Evolutionary conservation across 345 rosid genomes (phyloP), one percentile per base, ranked within the genome.

Genomic region (Hibiscus trionum): DNA sequence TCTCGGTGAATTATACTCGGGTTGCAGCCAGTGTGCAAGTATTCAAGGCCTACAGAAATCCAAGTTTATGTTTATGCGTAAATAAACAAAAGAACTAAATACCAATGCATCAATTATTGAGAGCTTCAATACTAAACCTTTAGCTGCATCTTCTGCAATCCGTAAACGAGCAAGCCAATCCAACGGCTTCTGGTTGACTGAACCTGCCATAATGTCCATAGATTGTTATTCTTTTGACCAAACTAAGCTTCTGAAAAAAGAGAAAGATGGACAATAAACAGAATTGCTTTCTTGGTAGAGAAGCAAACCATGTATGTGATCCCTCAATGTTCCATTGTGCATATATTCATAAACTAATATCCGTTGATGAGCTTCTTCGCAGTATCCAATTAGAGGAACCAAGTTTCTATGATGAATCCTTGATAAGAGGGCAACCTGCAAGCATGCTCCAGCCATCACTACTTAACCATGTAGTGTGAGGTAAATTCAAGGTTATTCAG

Each of bases 321-420:
- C 98, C 57, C 91, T 76, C 75, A 96, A 73, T 70, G 87, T 84
- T 80, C 99, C 99, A 66, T 96, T 93, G 86, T 93, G 98, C 99
- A 96, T 96, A 62, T 90, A 96, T 80, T 96, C 98, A 0, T 96
- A 96, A 35, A 93, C 98, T 50, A 96, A 82, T 27, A 96, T 68
- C 16, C 91, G 82, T 47, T 86, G 82, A 46, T 87, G 79, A 49
- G 83, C 91, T 80, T 96, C 98, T 79, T 96, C 93, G 65, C 99
- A 96, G 76, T 86, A 93, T 78, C 99, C 98, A 70, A 96, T 90
- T 77, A 96, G 77, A 49, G 98, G 97, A 73, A 96, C 98, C 86
- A 96, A 86, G 81, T 96, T 90, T 73, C 98, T 85, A 75, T 96
- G 99, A 80, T 96, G 98, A 74, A 96, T 96, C 83, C 98, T 93